Conservation (phyloP, 768 basidiomycete genomes). For the Russula vinacea region DNA sequence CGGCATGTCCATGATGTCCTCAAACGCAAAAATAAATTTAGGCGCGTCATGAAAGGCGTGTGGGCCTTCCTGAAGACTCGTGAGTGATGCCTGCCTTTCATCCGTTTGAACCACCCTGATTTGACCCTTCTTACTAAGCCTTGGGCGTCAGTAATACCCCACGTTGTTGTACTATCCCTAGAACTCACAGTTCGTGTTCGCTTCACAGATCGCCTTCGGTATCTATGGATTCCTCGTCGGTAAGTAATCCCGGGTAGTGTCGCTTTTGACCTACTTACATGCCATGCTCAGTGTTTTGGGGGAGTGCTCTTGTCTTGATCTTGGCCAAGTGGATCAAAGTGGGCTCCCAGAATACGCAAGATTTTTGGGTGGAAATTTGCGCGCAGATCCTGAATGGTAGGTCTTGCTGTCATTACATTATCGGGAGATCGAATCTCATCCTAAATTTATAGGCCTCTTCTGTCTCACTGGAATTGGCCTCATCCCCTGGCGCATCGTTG, state of each 20-base stretch:
- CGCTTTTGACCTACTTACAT: constrained; percentile 9
- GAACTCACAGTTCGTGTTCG: not conserved
- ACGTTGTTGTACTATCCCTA: not conserved
- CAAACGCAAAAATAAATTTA: constrained; percentile 53
- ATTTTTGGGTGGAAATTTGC: constrained; percentile 78
- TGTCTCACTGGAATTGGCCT: constrained; percentile 78
- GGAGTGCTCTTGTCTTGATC: constrained; percentile 77
- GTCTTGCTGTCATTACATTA: constrained; percentile 9
- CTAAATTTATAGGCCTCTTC: constrained; percentile 54
- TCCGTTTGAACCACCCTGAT: constrained; percentile 1
- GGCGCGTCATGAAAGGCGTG: constrained; percentile 61
- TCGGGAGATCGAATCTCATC: not conserved
- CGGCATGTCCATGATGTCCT: constrained; percentile 77
- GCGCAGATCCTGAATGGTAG: constrained; percentile 75
- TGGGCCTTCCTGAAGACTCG: constrained; percentile 86
- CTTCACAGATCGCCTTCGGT: constrained; percentile 52
- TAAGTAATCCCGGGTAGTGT: constrained; percentile 34
- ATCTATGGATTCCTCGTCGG: constrained; percentile 77
- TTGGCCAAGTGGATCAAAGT: constrained; percentile 65
- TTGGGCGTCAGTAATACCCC: constrained; percentile 53
- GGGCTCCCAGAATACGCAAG: constrained; percentile 63
- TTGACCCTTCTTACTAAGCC: constrained; percentile 40
- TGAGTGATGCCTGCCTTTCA: constrained; percentile 37
- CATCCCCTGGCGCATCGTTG: constrained; percentile 69
- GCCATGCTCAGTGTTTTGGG: constrained; percentile 67